Conservation (phyloP, 345 rosid genomes). For the Pistacia integerrima region DNA sequence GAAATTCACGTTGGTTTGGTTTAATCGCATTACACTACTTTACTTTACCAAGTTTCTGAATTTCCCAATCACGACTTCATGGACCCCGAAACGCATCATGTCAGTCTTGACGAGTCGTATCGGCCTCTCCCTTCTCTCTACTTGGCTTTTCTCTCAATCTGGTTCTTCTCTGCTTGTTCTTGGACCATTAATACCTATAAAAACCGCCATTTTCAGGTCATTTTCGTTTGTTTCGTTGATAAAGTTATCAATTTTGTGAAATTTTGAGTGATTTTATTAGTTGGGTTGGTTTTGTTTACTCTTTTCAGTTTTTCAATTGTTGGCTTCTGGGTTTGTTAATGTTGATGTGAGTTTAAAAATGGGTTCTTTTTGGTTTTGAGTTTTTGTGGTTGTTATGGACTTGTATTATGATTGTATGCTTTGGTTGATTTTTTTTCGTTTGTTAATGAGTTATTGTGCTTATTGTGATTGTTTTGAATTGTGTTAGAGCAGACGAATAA, state of each 20-base stretch:
- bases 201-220: conserved; percentile 78
- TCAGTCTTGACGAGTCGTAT: conserved; percentile 59
- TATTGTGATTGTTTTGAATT: conserved; percentile 8
- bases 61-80: not conserved
- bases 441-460: not conserved
- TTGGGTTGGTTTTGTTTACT: conserved; percentile 5
- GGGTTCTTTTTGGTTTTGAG: not conserved
- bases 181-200: conserved; percentile 88
- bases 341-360: not conserved
- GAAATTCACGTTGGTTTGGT: not conserved
- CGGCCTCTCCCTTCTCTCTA: conserved; percentile 76
- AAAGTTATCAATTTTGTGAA: not conserved
- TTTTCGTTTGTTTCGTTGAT: not conserved
- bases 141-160: conserved; percentile 63
- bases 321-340: not conserved
- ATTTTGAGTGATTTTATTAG: conserved; percentile 7
- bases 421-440: not conserved
- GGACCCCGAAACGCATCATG: conserved; percentile 26
- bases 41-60: not conserved
- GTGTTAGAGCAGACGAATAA: conserved; percentile 62
- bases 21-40: not conserved
- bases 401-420: not conserved
- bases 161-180: conserved; percentile 79
- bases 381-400: not conserved
- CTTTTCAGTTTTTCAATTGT: not conserved